Evolutionary conservation across 495 filamentous ascomycete species (phyloP), one percentile per base, ranked within the genome.

Genomic region (Collariella sp.): DNA sequence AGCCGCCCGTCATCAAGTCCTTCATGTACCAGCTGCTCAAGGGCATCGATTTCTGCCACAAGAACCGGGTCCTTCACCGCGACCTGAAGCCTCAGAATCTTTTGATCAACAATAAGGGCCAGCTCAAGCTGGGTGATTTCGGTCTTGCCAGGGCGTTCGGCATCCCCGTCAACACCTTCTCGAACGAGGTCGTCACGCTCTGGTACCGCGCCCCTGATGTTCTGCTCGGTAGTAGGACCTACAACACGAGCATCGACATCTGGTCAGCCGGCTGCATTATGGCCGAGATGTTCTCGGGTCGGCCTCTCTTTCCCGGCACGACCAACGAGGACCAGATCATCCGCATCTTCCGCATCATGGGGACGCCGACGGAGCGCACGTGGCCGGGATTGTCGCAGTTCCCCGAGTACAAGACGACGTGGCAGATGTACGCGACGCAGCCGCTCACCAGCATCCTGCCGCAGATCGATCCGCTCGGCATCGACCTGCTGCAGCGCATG

Each of bases 231-330:
- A 88, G 83, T 57, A 74, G 91, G 54, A 95, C 91, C 35, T 96
- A 96, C 70, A 96, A 94, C 70, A 96, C 91, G 22, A 91, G 87
- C 72, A 96, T 96, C 72, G 91, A 96, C 63, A 96, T 96, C 72
- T 96, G 91, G 91, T 91, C 86, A 18, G 91, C 91, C 13, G 91
- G 91, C 36, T 96, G 91, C 68, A 96, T 96, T 75, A 96, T 96
- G 91, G 91, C 91, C 12, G 91, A 96, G 72, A 93, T 96, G 86
- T 96, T 89, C 70, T 94, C 89, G 0, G 91, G 91, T 12, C 82
- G 91, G 3, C 91, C 91, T 0, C 77, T 96, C 12, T 96, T 96
- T 73, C 91, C 91, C 0, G 91, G 91, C 38, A 96, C 91, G 1
- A 94, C 91, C 19, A 96, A 96, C 67, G 91, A 96, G 67, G 91